These are phyloP conservation scores for Exsudoporus floridanus DNA, from an alignment of 1,284 basidiomycete species.

Conservation along the genomic window DNA sequence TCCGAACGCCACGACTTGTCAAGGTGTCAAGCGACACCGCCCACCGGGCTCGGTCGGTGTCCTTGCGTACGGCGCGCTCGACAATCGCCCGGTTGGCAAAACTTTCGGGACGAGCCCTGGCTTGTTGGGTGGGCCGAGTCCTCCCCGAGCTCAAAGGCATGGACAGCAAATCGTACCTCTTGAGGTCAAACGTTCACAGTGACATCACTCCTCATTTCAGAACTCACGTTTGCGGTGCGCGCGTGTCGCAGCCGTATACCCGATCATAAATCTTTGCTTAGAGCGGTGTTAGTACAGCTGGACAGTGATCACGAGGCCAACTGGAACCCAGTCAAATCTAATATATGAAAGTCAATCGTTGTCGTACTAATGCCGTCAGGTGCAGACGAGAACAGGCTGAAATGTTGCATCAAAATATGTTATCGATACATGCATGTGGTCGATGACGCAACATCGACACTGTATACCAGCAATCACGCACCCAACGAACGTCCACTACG, in stretches of 20 bases:
- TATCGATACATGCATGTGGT: conserved; percentile 9
- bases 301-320: conserved; percentile 9
- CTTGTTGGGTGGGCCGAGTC: no score
- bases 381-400: neutral
- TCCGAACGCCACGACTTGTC: no score
- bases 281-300: neutral
- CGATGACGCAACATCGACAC: conserved; percentile 3
- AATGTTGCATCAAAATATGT: neutral
- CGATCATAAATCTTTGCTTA: neutral
- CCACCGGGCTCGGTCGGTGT: no score
- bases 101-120: neutral
- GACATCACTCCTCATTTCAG: neutral
- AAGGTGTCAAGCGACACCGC: no score
- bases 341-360: conserved; percentile 10
- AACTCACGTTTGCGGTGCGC: neutral
- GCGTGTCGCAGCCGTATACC: neutral
- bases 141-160: neutral
- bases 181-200: neutral
- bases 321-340: conserved; percentile 12
- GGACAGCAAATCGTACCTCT: neutral
- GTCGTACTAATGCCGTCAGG: conserved; percentile 5
- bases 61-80: neutral
- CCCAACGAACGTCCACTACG: conserved; percentile 14
- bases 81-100: neutral
- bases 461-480: conserved; percentile 7